Conservation (phyloP, 257 asterid genomes). For the Cynanchum wilfordii region DNA sequence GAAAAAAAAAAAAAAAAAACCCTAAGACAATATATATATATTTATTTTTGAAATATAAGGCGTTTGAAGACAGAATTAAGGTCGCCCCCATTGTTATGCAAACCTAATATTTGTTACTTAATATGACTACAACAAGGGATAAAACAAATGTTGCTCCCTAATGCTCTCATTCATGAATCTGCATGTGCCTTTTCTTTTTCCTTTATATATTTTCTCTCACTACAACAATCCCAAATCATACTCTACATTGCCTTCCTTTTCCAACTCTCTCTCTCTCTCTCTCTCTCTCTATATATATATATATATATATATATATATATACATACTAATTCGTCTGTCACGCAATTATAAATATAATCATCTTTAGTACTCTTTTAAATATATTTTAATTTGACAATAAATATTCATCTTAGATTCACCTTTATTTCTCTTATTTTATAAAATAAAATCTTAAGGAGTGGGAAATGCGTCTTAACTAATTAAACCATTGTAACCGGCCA, state of each 20-base stretch:
- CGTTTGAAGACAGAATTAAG: conserved; percentile 18
- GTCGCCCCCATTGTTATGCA: conserved; percentile 29
- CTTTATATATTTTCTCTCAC: neutral
- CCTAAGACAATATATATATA: conserved; percentile 22
- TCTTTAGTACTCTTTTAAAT: too few species aligned
- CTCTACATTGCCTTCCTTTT: conserved; percentile 3
- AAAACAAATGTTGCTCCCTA: conserved; percentile 8
- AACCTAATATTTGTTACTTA: conserved; percentile 40
- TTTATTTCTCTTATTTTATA: too few species aligned
- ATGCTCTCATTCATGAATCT: conserved; percentile 12
- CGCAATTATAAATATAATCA: too few species aligned
- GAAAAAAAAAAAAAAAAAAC: conserved; percentile 17
- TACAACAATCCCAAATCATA: conserved; percentile 3
- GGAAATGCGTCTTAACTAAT: neutral
- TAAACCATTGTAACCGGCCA: neutral
- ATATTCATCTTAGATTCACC: too few species aligned
- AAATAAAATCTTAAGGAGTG: too few species aligned
- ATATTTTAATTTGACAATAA: too few species aligned
- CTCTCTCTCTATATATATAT: neutral
- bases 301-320: too few species aligned
- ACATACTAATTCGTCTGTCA: too few species aligned
- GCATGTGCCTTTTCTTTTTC: conserved; percentile 10
- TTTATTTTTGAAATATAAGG: neutral
- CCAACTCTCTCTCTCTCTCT: too few species aligned
- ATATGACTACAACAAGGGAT: conserved; percentile 16